Conservation (phyloP, 306 rosid genomes). For the Sechiopsis laciniata region DNA sequence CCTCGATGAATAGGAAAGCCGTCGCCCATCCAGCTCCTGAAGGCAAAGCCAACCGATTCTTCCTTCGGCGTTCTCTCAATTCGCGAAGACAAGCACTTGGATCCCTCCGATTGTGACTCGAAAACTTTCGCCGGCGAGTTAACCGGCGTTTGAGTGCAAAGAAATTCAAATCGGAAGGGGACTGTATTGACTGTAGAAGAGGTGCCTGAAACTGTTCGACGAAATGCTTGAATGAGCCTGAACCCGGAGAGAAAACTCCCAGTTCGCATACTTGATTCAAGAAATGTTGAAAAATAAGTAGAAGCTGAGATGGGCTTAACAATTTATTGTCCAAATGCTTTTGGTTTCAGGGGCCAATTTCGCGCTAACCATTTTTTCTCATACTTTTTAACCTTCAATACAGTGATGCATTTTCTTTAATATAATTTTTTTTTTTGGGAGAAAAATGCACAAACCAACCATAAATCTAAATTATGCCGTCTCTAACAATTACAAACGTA, state of each 20-base stretch:
- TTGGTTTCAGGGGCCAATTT: background rate
- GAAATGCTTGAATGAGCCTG: conserved; percentile 45
- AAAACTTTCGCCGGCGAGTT: conserved; percentile 12
- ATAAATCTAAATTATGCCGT: too few species aligned
- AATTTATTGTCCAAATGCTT: background rate
- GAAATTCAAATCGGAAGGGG: conserved; percentile 23
- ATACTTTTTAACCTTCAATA: too few species aligned
- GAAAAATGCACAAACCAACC: too few species aligned
- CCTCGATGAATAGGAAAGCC: conserved; percentile 75
- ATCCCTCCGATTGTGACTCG: conserved; percentile 28
- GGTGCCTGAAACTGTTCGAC: conserved; percentile 46
- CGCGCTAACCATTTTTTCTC: background rate
- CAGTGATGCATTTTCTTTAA: too few species aligned
- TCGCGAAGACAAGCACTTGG: conserved; percentile 50
- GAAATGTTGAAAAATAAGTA: background rate
- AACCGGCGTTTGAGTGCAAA: conserved; percentile 45
- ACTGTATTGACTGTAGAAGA: conserved; percentile 16
- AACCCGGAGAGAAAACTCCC: background rate
- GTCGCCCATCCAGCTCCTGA: conserved; percentile 87
- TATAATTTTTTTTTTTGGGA: too few species aligned
- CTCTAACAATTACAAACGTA: too few species aligned
- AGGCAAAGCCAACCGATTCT: conserved; percentile 57
- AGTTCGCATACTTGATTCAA: background rate
- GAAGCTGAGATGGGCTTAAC: background rate
- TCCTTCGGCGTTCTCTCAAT: conserved; percentile 62